A percentile compares a stretch with the other conserved stretches of the same genome.
These are phyloP conservation scores for Beauveria medogensis DNA, from an alignment of 2,329 filamentous ascomycete genomes.

Conservation along the genomic window DNA sequence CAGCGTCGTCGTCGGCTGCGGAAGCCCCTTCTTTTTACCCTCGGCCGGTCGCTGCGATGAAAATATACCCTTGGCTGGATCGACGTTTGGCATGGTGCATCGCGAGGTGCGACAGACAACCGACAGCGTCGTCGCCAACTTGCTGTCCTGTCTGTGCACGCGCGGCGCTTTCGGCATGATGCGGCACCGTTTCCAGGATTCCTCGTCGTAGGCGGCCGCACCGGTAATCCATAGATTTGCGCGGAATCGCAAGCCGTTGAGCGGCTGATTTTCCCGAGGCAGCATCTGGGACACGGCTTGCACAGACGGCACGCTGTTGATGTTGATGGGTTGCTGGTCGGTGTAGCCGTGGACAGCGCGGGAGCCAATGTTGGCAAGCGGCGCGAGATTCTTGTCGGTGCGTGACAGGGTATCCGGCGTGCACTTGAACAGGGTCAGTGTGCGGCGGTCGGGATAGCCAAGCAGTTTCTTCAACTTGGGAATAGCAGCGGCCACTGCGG, in stretches of 20 bases:
- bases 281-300: conserved; percentile 14
- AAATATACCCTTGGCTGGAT: conserved; percentile 9
- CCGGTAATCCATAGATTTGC: conserved; percentile 16
- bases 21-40: conserved; percentile 15
- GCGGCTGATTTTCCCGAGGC: conserved; percentile 12
- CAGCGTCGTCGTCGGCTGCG: conserved; percentile 21
- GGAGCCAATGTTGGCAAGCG: conserved; percentile 14
- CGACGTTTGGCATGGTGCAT: conserved; percentile 16
- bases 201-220: conserved; percentile 14
- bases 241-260: conserved; percentile 16
- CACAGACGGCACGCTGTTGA: conserved; percentile 16
- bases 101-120: conserved; percentile 15
- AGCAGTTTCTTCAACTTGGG: conserved; percentile 15
- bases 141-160: not conserved
- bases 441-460: conserved; percentile 4
- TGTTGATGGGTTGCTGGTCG: conserved; percentile 16
- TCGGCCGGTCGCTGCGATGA: not conserved
- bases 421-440: conserved; percentile 12
- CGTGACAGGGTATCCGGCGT: conserved; percentile 13
- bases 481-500: conserved; percentile 10
- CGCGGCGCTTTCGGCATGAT: conserved; percentile 2
- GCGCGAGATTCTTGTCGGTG: conserved; percentile 14
- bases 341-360: conserved; percentile 17
- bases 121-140: conserved; percentile 10
- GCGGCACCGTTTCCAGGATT: conserved; percentile 15